Conservation (phyloP, 371 early-diverging fungal species). For the Nematocida parisii region DNA sequence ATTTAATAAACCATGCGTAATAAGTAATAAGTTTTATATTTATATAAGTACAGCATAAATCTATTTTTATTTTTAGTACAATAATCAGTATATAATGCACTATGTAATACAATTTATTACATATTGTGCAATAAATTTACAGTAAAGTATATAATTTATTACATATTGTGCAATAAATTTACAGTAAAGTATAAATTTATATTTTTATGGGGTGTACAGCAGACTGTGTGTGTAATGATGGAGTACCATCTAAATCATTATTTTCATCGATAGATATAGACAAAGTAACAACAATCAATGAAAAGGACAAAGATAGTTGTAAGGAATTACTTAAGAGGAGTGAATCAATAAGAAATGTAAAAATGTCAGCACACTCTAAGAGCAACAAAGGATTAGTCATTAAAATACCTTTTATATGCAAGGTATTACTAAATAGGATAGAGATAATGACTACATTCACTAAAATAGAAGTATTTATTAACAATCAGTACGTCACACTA, state of each 20-base stretch:
- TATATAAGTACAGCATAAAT: too few relatives aligned
- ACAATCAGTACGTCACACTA: slow-evolving; percentile 41
- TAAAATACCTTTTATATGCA: slow-evolving; percentile 42
- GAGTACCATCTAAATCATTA: slow-evolving; percentile 33
- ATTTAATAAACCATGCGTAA: too few relatives aligned
- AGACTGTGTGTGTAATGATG: slow-evolving; percentile 41
- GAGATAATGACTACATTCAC: slow-evolving; percentile 36
- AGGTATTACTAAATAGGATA: slow-evolving; percentile 35
- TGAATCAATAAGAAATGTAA: background rate
- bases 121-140: too few relatives aligned
- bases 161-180: too few relatives aligned
- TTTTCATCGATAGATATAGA: slow-evolving; percentile 30
- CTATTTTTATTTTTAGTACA: too few relatives aligned
- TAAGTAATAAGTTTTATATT: too few relatives aligned
- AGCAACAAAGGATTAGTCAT: slow-evolving; percentile 23
- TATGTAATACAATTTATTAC: too few relatives aligned
- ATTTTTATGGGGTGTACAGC: slow-evolving; percentile 2
- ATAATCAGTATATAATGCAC: too few relatives aligned
- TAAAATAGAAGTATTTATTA: slow-evolving; percentile 23
- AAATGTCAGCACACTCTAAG: background rate
- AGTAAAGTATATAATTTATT: too few relatives aligned
- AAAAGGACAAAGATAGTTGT: slow-evolving; percentile 9
- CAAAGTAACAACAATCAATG: slow-evolving; percentile 34
- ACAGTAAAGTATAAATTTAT: background rate
- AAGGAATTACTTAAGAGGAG: slow-evolving; percentile 9